Base-by-base conservation (phyloP, 495 filamentous ascomycete genomes). In the Astrothelium macrocarpum region DNA sequence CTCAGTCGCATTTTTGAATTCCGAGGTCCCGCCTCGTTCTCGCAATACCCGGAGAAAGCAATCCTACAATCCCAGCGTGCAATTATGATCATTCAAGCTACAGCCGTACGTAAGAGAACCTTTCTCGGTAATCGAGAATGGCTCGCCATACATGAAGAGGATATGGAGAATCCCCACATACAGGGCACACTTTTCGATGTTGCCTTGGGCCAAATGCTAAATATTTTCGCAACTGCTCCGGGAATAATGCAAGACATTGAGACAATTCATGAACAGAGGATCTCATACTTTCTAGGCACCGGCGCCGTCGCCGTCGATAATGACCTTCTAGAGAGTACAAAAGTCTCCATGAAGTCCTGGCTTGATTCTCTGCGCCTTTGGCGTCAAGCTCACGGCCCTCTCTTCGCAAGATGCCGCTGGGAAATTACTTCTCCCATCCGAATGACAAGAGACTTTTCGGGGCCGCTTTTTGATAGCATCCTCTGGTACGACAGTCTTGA, bases 401-500 rank as follows among this genome's bases (percentile, higher is more conserved):
- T 56, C 49, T 29, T 56, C 25, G 20, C 49, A 12, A 56, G 10
- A 10, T 29, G 10, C 49, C 29, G 49, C 25, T 56, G 49, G 49
- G 49, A 56, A 29, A 56, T 9, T 20, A 10, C 12, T 20, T 3
- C 49, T 10, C 49, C 5, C 5, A 11, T 56, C 3, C 43, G n/a
- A 49, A 49, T 56, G 49, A 56, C 23, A 12, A 5, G 49, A 9
- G 49, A 56, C 25, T 56, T 25, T 9, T 10, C 12, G 2, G 49
- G 49, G 11, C 25, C 49, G 5, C 20, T 56, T 5, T 56, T 56
- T 16, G 7, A 26, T 25, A 28, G 12, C 23, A 16, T 56, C 25
- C 25, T 56, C 25, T 56, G 49, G 49, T 56, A 56, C 49, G 25
- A 26, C 49, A 56, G 49, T 25, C 49, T 56, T 16, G 49, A 56